These are phyloP conservation scores for Penicillium simplicissimum DNA, from an alignment of 495 filamentous ascomycete genomes.

Conservation along the genomic window DNA sequence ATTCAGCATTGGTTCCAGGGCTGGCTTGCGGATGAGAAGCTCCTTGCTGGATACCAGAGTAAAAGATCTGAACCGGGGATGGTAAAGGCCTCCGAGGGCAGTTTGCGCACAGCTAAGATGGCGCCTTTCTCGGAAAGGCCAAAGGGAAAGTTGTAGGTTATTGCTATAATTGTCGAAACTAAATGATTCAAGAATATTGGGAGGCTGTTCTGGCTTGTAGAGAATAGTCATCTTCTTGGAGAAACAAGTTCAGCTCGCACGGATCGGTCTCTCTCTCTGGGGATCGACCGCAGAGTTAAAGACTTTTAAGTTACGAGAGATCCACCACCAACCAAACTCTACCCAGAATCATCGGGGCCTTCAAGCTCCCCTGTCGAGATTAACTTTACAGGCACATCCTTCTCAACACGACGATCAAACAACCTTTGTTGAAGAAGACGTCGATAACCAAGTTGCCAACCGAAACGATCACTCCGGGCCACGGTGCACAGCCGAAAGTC, in stretches of 20 bases:
- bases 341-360: background rate
- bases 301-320: background rate
- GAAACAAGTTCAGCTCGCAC: no score
- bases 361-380: background rate
- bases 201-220: no score
- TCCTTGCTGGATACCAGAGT: slow-evolving; percentile 18
- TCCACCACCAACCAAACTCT: background rate
- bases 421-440: background rate
- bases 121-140: background rate
- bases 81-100: slow-evolving; percentile 14
- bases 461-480: background rate
- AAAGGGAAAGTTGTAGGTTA: background rate
- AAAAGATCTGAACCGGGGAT: slow-evolving; percentile 21
- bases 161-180: background rate
- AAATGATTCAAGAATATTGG: no score
- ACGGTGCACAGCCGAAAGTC: slow-evolving; percentile 8
- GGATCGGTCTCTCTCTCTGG: background rate
- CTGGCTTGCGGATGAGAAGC: slow-evolving; percentile 21
- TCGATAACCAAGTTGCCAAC: background rate
- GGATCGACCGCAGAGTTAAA: background rate
- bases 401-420: background rate
- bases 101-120: background rate
- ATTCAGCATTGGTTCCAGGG: slow-evolving; percentile 16
- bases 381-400: background rate
- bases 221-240: no score